Evolutionary conservation across 805 yeast genomes (phyloP).

Genomic region (Kluyveromyces lactis): DNA sequence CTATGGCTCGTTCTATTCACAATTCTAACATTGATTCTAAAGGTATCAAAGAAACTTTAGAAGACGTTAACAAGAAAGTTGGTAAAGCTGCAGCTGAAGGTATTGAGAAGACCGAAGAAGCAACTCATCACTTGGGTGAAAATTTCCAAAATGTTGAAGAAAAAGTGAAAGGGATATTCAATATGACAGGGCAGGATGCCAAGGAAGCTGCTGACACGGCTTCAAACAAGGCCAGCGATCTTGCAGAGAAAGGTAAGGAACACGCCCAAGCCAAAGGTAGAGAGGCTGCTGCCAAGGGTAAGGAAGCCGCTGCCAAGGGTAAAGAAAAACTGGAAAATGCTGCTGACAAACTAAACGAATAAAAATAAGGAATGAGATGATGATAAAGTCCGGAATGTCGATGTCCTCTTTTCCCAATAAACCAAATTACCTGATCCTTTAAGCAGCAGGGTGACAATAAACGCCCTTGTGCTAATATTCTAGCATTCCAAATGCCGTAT

Average conservation of each 20-base stretch:
- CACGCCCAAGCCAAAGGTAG: slow-evolving; percentile 4
- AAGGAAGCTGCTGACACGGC: slow-evolving; percentile 5
- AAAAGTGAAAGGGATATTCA: slow-evolving; percentile 9
- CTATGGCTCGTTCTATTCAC: slow-evolving; percentile 5
- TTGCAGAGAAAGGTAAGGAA: slow-evolving; percentile 1
- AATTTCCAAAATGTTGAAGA: slow-evolving; percentile 5
- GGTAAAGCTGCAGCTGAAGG: slow-evolving; percentile 21
- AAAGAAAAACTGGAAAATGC: slow-evolving; percentile 2
- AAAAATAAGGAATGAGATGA: neutral
- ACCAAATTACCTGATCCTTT: neutral
- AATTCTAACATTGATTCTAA: slow-evolving; percentile 3
- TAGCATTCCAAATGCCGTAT: no score
- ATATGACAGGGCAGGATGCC: slow-evolving; percentile 7
- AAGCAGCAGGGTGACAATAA: no score
- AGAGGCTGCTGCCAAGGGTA: slow-evolving; percentile 4
- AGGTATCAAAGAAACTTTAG: slow-evolving; percentile 15
- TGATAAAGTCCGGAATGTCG: neutral
- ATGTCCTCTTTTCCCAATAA: neutral
- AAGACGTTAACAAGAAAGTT: slow-evolving; percentile 18
- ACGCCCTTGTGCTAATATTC: no score
- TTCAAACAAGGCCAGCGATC: slow-evolving; percentile 5
- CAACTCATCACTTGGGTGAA: slow-evolving; percentile 10
- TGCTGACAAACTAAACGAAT: slow-evolving; percentile 3
- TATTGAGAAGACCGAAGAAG: slow-evolving; percentile 20
- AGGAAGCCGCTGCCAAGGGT: slow-evolving; percentile 3